phyloP scores from a whole-genome alignment of 2,329 filamentous ascomycete genomes.

The Endothia cerciana region DNA sequence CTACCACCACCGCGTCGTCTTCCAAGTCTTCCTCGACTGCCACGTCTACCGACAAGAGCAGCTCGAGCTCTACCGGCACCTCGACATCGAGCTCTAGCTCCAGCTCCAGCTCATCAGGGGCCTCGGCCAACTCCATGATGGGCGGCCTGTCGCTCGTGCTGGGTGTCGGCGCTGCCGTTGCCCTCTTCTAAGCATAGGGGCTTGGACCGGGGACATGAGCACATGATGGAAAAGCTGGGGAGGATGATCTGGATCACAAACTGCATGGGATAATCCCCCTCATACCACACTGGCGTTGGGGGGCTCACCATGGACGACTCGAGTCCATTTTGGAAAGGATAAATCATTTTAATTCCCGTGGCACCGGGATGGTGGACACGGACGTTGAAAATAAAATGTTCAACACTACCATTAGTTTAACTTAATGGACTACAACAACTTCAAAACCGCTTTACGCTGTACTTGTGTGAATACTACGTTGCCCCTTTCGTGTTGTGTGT shows the following conservation, averaged over 20 bases:
- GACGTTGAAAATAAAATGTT: background rate
- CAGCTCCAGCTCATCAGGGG: slow-evolving; percentile 9
- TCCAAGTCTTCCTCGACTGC: background rate
- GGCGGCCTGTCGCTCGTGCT: slow-evolving; percentile 17
- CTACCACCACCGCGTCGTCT: slow-evolving; percentile 3
- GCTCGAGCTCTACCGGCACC: background rate
- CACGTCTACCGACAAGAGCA: background rate
- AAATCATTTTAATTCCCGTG: slow-evolving; percentile 1
- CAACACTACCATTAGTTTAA: slow-evolving; percentile 1
- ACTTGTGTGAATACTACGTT: background rate
- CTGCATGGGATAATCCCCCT: background rate
- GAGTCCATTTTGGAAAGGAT: slow-evolving; percentile 1
- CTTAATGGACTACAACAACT: slow-evolving; percentile 3
- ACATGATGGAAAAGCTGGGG: slow-evolving; percentile 3
- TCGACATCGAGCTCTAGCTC: background rate
- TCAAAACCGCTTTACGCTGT: background rate
- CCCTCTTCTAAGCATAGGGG: slow-evolving; percentile 11
- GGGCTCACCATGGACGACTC: background rate
- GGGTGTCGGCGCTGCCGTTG: slow-evolving; percentile 17
- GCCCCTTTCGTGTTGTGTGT: background rate
- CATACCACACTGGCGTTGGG: slow-evolving; percentile 11
- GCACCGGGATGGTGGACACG: background rate
- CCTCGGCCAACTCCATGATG: background rate
- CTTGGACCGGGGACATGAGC: background rate
- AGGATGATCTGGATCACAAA: background rate